These are phyloP conservation scores for Achlya hypogyna DNA, from an alignment of 352 stramenopile genomes.

Conservation along the genomic window DNA sequence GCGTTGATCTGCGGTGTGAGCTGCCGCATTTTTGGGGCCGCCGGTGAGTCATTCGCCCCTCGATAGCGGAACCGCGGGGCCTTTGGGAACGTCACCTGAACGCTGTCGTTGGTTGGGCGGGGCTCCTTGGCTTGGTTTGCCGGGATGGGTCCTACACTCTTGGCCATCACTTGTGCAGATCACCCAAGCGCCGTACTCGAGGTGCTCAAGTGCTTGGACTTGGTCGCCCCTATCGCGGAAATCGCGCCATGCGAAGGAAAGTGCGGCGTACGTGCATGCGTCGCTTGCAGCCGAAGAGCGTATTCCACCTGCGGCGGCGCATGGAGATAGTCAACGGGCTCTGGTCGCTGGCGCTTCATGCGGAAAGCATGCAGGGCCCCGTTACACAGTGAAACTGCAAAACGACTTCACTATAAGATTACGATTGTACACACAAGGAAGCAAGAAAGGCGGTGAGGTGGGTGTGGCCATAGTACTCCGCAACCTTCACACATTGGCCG, in stretches of 20 bases:
- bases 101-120: neutral
- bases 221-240: neutral
- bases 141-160: neutral
- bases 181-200: neutral
- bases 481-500: neutral
- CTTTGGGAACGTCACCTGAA: conserved; percentile 15
- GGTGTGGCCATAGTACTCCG: neutral
- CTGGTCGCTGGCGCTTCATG: neutral
- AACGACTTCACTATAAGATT: too few species aligned
- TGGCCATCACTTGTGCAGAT: neutral
- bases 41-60: neutral
- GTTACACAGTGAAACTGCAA: too few species aligned
- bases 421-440: too few species aligned
- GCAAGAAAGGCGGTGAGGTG: neutral
- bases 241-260: neutral
- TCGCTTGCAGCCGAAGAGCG: neutral
- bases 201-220: neutral
- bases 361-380: neutral
- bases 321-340: neutral
- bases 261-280: neutral
- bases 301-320: neutral
- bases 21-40: neutral
- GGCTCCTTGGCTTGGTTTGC: neutral
- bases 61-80: neutral
- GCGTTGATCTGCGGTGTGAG: conserved; percentile 38